Evolutionary conservation across 331 rosid species (phyloP).

Genomic region (Acacia pycnantha): DNA sequence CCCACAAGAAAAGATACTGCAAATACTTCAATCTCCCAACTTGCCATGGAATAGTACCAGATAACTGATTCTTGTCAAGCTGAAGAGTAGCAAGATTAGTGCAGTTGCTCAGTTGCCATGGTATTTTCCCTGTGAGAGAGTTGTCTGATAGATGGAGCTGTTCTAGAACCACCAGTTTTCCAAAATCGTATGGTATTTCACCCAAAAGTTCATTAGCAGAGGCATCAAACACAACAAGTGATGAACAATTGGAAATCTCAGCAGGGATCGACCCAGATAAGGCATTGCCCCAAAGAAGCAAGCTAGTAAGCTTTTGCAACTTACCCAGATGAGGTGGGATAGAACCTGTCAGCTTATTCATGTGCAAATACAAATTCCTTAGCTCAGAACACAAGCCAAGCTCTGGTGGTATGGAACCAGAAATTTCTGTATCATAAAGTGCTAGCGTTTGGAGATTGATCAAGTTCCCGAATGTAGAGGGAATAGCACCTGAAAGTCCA

Average conservation of each 20-base stretch:
- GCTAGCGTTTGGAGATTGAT: constrained; percentile 61
- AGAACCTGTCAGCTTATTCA: constrained; percentile 66
- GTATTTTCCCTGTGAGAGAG: constrained; percentile 49
- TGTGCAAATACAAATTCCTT: constrained; percentile 57
- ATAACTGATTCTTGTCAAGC: constrained; percentile 66
- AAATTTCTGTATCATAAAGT: constrained; percentile 58
- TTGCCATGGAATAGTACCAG: constrained; percentile 63
- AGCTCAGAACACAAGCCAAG: constrained; percentile 63
- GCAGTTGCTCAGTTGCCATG: constrained; percentile 66
- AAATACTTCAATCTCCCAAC: constrained; percentile 51
- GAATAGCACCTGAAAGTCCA: constrained; percentile 54
- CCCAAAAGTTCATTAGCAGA: constrained; percentile 65
- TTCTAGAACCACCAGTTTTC: constrained; percentile 55
- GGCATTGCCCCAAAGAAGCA: constrained; percentile 63
- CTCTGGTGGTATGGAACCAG: constrained; percentile 56
- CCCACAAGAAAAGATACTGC: constrained; percentile 69
- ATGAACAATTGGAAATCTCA: constrained; percentile 64
- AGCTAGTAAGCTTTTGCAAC: constrained; percentile 63
- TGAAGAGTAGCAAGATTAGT: constrained; percentile 63
- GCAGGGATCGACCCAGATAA: constrained; percentile 52
- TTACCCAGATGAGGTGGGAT: constrained; percentile 60
- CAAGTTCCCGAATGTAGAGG: constrained; percentile 62
- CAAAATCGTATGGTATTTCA: constrained; percentile 55
- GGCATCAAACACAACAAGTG: constrained; percentile 62
- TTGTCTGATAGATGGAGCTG: constrained; percentile 72